Evolutionary conservation across 2,329 filamentous ascomycete genomes (phyloP).

Genomic region (Colletotrichum salicis): DNA sequence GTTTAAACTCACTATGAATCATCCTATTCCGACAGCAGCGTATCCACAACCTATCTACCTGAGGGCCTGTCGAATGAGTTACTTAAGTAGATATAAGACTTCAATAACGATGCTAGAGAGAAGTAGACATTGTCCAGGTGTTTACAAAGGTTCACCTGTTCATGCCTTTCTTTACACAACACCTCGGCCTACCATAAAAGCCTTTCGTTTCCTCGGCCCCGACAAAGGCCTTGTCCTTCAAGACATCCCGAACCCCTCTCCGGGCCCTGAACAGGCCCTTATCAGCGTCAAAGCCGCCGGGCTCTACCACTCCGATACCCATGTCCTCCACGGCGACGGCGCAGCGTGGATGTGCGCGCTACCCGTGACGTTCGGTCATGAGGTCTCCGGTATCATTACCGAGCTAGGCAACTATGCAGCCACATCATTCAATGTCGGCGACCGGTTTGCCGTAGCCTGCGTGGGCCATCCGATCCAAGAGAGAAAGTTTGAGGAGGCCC

Average conservation of each 20-base stretch:
- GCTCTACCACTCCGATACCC: slow-evolving; percentile 31
- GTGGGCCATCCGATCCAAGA: slow-evolving; percentile 27
- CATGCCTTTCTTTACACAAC: no score
- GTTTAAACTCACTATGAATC: no score
- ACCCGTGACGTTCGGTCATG: slow-evolving; percentile 19
- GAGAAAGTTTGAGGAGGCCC: slow-evolving; percentile 12
- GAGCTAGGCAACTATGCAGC: not conserved
- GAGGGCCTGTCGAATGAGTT: no score
- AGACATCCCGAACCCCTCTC: slow-evolving; percentile 7
- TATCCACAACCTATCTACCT: no score
- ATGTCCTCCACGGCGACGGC: slow-evolving; percentile 30
- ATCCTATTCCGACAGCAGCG: no score
- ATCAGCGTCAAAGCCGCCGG: slow-evolving; percentile 24
- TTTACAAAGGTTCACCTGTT: no score
- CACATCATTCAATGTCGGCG: not conserved
- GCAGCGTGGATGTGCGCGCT: slow-evolving; percentile 30
- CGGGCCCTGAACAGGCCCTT: not conserved
- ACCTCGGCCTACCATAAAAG: slow-evolving; percentile 10
- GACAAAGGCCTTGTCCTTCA: slow-evolving; percentile 12
- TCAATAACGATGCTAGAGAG: no score
- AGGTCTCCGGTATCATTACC: slow-evolving; percentile 17
- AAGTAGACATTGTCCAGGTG: no score
- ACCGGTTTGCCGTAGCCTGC: slow-evolving; percentile 26
- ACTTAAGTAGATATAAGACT: no score
- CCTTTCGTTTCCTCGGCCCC: slow-evolving; percentile 21